These are phyloP conservation scores for Fusarium oligoseptatum DNA, from an alignment of 2,329 filamentous ascomycete genomes.

Conservation along the genomic window DNA sequence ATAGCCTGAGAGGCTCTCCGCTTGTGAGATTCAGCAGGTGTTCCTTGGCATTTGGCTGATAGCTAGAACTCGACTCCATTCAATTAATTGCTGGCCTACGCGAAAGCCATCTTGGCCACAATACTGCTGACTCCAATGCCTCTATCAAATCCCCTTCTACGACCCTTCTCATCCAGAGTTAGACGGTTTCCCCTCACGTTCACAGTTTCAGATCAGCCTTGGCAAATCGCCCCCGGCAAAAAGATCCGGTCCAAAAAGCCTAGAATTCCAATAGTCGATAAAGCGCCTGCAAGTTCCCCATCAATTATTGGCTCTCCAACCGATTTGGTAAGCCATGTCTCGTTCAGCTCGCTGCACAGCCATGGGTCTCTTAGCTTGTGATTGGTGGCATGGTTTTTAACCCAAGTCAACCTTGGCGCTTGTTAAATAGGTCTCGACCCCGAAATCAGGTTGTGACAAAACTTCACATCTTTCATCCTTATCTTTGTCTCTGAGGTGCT, in stretches of 20 bases:
- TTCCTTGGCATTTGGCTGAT: too few species aligned
- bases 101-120: rapidly evolving
- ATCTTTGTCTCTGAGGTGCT: not conserved
- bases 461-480: not conserved
- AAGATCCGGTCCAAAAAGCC: not conserved
- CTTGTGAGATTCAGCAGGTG: too few species aligned
- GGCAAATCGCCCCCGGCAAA: not conserved
- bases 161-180: too few species aligned
- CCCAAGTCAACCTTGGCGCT: not conserved
- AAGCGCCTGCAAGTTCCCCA: not conserved
- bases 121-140: not conserved
- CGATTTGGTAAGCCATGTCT: not conserved
- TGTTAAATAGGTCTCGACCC: not conserved
- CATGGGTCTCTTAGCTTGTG: not conserved
- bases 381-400: not conserved
- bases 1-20: too few species aligned
- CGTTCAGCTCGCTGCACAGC: not conserved
- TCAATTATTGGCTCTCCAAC: not conserved
- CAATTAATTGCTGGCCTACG: not conserved
- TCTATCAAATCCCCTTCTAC: not conserved
- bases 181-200: too few species aligned
- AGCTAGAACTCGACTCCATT: not conserved
- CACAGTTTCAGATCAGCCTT: not conserved
- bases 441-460: not conserved
- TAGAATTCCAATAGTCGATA: not conserved